Conservation (phyloP, 352 stramenopile genomes). For the Phytophthora constricta region DNA sequence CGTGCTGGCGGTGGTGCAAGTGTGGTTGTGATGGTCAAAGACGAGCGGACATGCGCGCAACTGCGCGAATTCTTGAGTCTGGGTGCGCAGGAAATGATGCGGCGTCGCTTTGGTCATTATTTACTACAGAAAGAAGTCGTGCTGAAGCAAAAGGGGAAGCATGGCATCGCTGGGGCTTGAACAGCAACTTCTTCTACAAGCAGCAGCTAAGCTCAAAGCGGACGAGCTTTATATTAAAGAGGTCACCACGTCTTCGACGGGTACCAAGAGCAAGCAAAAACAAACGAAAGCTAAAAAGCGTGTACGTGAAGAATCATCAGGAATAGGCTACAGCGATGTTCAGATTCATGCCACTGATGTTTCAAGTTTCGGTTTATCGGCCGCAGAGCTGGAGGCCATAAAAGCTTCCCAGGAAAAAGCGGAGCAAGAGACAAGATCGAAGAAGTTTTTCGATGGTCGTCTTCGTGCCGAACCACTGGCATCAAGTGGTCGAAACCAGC, state of each 20-base stretch:
- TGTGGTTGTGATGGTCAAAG: constrained; percentile 88
- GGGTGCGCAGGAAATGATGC: constrained; percentile 85
- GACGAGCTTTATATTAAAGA: constrained; percentile 53
- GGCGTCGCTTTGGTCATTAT: constrained; percentile 83
- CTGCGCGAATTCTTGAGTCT: constrained; percentile 84
- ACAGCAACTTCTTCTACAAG: constrained; percentile 68
- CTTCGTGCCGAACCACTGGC: constrained; percentile 6
- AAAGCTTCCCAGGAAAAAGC: constrained; percentile 33
- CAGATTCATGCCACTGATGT: constrained; percentile 49
- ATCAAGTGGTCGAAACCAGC: constrained; percentile 11
- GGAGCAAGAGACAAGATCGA: constrained; percentile 31
- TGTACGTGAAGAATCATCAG: constrained; percentile 27
- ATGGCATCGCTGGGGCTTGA: constrained; percentile 56
- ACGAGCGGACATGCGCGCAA: constrained; percentile 88
- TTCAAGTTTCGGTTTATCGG: constrained; percentile 76
- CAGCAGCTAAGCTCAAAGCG: constrained; percentile 49
- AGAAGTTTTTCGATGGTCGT: constrained; percentile 26
- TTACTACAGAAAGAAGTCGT: constrained; percentile 71
- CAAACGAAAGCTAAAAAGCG: constrained; percentile 44
- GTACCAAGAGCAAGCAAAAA: constrained; percentile 25
- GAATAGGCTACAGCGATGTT: constrained; percentile 29
- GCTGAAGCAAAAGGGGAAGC: constrained; percentile 56
- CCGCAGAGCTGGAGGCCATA: constrained; percentile 69
- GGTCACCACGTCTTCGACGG: background rate
- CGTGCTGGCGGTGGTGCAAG: constrained; percentile 46